Evolutionary conservation across 2,329 filamentous ascomycete species (phyloP).

Genomic region (Penicillium sp.): DNA sequence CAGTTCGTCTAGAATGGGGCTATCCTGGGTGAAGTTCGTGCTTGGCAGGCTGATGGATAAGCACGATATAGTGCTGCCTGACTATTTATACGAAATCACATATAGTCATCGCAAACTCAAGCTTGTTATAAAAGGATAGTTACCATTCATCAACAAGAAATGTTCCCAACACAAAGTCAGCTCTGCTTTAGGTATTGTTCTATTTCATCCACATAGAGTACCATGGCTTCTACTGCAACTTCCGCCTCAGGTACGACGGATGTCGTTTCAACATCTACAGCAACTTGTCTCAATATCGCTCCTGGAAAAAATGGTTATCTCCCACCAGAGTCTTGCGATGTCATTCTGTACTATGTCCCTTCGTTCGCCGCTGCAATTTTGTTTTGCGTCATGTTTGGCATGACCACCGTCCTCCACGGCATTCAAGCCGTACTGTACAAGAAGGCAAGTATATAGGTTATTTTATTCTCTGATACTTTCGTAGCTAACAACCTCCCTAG

Average conservation of each 20-base stretch:
- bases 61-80: not conserved
- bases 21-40: not conserved
- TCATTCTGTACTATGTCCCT: constrained; percentile 34
- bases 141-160: not conserved
- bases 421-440: not conserved
- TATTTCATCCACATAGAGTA: not conserved
- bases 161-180: not conserved
- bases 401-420: constrained; percentile 23
- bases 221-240: not conserved
- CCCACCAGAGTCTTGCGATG: constrained; percentile 38
- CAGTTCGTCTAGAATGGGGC: not conserved
- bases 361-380: constrained; percentile 35
- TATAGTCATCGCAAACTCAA: not conserved
- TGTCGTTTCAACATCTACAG: constrained; percentile 15
- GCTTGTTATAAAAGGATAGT: not conserved
- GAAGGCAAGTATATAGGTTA: not conserved
- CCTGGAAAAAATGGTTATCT: constrained; percentile 43
- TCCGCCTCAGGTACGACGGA: not conserved
- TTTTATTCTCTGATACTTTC: not conserved
- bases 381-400: constrained; percentile 34
- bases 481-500: not conserved
- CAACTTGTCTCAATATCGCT: constrained; percentile 24
- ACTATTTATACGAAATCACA: not conserved
- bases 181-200: not conserved
- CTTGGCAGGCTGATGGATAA: not conserved